Conservation (phyloP, 257 asterid genomes). For the Jacaranda copaia region DNA sequence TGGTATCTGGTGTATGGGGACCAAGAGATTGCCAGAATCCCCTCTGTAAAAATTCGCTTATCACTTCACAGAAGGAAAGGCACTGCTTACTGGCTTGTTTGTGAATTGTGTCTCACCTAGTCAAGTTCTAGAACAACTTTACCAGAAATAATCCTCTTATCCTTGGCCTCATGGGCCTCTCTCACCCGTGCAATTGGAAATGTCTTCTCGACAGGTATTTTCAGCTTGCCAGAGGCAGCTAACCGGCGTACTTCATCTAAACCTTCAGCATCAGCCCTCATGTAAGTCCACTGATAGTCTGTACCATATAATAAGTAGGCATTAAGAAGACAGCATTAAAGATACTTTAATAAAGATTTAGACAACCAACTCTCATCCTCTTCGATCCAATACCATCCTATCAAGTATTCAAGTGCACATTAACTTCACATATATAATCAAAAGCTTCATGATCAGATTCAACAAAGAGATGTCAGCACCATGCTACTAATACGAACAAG, state of each 20-base stretch:
- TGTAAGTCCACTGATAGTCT: conserved; percentile 94
- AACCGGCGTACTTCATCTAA: conserved; percentile 79
- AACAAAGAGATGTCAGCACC: background rate
- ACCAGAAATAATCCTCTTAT: conserved; percentile 69
- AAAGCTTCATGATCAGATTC: background rate
- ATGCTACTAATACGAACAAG: background rate
- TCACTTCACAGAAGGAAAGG: conserved; percentile 10
- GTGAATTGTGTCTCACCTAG: conserved; percentile 34
- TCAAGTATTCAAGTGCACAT: background rate
- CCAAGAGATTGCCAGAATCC: conserved; percentile 11
- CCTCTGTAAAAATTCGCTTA: conserved; percentile 24
- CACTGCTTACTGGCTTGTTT: background rate
- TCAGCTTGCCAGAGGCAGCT: conserved; percentile 71
- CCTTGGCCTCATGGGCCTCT: conserved; percentile 91
- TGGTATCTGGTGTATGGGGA: background rate
- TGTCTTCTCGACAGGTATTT: conserved; percentile 81
- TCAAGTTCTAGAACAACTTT: conserved; percentile 86
- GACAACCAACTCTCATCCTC: too few relatives aligned
- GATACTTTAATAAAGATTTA: too few relatives aligned
- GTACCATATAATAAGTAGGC: conserved; percentile 35
- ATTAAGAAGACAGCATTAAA: background rate
- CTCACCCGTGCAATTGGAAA: conserved; percentile 69
- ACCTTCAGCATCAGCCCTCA: conserved; percentile 95
- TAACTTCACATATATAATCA: background rate
- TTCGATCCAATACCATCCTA: too few relatives aligned